Evolutionary conservation across 2,329 filamentous ascomycete species (phyloP).

Genomic region (Paecilomyces sp.): DNA sequence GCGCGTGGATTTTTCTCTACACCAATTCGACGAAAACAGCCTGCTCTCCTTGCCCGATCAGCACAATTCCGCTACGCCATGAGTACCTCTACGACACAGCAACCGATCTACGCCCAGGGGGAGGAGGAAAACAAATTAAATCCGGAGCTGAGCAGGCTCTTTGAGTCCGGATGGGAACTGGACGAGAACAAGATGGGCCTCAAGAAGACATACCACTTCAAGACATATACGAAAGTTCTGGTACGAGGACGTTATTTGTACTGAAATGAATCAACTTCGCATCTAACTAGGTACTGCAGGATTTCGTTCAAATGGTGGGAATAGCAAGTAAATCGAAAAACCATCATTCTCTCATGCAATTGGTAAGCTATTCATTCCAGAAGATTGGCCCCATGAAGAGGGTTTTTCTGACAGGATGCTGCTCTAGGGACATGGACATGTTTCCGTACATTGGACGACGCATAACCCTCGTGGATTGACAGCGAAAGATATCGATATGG

Average conservation of each 20-base stretch:
- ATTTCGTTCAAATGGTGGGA: not conserved
- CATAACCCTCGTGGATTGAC: constrained; percentile 14
- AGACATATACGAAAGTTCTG: constrained; percentile 31
- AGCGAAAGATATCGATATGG: constrained; percentile 12
- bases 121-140: not conserved
- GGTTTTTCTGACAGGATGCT: not conserved
- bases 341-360: not conserved
- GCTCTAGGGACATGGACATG: constrained; percentile 9
- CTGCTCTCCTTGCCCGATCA: not conserved
- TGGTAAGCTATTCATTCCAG: not conserved
- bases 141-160: not conserved
- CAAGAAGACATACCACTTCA: constrained; percentile 32
- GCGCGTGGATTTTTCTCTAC: not conserved
- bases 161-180: constrained; percentile 22
- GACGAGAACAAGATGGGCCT: constrained; percentile 27
- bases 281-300: not conserved
- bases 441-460: constrained; percentile 13
- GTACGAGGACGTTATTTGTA: constrained; percentile 10
- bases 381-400: not conserved
- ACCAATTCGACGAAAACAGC: not conserved
- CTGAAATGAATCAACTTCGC: not conserved
- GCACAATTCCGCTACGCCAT: not conserved
- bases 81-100: not conserved
- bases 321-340: not conserved
- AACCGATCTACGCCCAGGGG: not conserved